A percentile compares a stretch with the other conserved stretches of the same genome.
Conservation (phyloP, 352 stramenopile genomes). For the Detonula confervacea region DNA sequence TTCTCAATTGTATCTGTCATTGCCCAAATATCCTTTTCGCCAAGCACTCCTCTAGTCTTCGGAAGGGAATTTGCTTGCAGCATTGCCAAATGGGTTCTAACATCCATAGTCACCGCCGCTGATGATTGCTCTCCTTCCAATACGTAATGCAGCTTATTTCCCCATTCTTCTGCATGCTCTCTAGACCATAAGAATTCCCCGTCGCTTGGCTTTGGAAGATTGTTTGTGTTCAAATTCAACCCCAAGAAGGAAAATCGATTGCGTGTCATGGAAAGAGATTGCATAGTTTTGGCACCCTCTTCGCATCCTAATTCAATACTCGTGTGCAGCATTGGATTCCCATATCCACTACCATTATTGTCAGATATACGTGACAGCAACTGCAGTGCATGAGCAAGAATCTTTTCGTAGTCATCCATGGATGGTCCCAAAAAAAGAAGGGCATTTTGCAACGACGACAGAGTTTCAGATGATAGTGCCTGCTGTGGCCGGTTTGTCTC, state of each 20-base stretch:
- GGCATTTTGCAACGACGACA: slow-evolving; percentile 43
- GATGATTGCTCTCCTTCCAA: slow-evolving; percentile 20
- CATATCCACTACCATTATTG: not conserved
- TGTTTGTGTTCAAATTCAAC: slow-evolving; percentile 25
- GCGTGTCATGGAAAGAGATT: slow-evolving; percentile 20
- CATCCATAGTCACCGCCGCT: slow-evolving; percentile 35
- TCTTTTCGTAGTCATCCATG: slow-evolving; percentile 23
- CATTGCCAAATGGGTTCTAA: slow-evolving; percentile 46
- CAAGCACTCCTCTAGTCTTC: slow-evolving; percentile 28
- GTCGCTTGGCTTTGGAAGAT: slow-evolving; percentile 3
- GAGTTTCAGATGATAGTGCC: slow-evolving; percentile 19
- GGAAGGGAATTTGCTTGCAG: slow-evolving; percentile 40
- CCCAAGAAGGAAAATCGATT: slow-evolving; percentile 29
- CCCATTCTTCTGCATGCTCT: slow-evolving; percentile 29
- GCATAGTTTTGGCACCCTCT: not conserved
- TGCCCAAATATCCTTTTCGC: slow-evolving; percentile 32
- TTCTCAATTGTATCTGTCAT: slow-evolving; percentile 30
- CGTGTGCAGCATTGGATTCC: slow-evolving; percentile 16
- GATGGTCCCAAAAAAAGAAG: slow-evolving; percentile 17
- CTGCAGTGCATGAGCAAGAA: slow-evolving; percentile 28
- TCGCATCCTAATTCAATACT: slow-evolving; percentile 23
- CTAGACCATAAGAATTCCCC: slow-evolving; percentile 14
- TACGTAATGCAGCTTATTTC: slow-evolving; percentile 35
- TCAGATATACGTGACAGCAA: slow-evolving; percentile 3
- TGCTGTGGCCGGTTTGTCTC: not conserved